Percentiles rank a stretch among this genome's conserved stretches.
Conservation (phyloP, 495 filamentous ascomycete genomes). For the Neurospora sp. region DNA sequence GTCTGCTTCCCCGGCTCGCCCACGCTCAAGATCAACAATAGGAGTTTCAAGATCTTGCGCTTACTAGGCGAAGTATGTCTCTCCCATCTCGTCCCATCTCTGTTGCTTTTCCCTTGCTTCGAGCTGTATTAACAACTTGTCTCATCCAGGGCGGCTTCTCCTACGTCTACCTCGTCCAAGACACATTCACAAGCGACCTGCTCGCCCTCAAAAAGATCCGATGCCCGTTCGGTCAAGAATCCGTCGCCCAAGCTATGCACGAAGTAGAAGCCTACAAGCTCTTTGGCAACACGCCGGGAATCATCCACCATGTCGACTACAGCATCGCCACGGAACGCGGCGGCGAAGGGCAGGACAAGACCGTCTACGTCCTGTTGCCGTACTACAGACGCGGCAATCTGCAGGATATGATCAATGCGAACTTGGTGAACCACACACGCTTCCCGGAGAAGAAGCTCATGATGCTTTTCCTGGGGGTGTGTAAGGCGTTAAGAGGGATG, state of each 20-base stretch:
- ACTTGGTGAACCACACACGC: conserved; percentile 88
- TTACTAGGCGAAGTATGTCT: conserved; percentile 72
- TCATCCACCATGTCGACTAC: conserved; percentile 89
- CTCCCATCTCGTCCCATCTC: background rate
- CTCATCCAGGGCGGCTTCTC: conserved; percentile 78
- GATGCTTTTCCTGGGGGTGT: conserved; percentile 86
- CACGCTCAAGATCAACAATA: conserved; percentile 87
- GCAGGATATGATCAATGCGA: conserved; percentile 97
- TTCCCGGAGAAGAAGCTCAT: conserved; percentile 86
- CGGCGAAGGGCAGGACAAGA: conserved; percentile 63
- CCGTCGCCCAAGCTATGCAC: conserved; percentile 83
- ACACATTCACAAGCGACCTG: conserved; percentile 65
- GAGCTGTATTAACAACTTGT: background rate
- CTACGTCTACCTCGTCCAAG: conserved; percentile 97
- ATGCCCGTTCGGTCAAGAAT: conserved; percentile 93
- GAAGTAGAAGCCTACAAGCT: conserved; percentile 95
- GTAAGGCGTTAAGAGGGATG: conserved; percentile 77
- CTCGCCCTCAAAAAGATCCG: conserved; percentile 98
- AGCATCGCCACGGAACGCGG: conserved; percentile 43
- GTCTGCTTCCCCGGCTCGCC: conserved; percentile 91
- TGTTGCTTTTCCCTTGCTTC: background rate
- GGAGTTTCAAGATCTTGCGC: conserved; percentile 89
- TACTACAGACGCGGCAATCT: conserved; percentile 93
- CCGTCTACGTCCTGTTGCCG: conserved; percentile 89
- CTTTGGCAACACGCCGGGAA: conserved; percentile 69